Evolutionary conservation across 164 flowering plant genomes (phyloP).

Genomic region (Aristolochia californica): DNA sequence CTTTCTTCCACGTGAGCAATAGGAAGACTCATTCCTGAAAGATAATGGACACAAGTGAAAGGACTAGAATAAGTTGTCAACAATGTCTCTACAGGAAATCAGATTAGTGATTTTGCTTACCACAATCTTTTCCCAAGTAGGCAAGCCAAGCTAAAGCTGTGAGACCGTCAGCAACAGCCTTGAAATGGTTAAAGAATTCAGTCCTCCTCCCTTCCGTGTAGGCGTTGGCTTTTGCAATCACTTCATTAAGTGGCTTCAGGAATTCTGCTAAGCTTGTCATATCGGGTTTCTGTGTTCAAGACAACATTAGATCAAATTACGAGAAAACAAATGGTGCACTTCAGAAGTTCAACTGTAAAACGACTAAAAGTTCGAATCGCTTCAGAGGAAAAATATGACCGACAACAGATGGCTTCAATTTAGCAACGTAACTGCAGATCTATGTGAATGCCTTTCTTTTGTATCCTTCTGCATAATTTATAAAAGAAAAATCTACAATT

Average conservation of each 20-base stretch:
- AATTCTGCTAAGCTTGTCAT: constrained; percentile 53
- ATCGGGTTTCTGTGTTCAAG: constrained; percentile 69
- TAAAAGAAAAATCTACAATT: no score
- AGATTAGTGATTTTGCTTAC: constrained; percentile 23
- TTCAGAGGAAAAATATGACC: no score
- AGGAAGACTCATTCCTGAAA: constrained; percentile 92
- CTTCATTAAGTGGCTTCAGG: constrained; percentile 86
- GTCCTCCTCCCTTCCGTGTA: constrained; percentile 79
- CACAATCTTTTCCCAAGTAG: constrained; percentile 88
- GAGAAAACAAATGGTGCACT: neutral
- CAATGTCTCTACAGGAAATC: neutral
- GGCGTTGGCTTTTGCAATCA: constrained; percentile 61
- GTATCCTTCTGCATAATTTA: no score
- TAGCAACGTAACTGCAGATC: no score
- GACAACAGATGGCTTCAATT: no score
- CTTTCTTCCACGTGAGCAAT: constrained; percentile 99
- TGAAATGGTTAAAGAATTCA: constrained; percentile 85
- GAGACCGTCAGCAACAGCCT: constrained; percentile 75
- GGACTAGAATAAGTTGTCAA: neutral
- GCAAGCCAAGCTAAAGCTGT: constrained; percentile 97
- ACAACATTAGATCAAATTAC: constrained; percentile 1
- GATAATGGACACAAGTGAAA: neutral
- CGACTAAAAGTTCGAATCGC: no score
- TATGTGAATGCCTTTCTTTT: no score
- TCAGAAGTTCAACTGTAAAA: no score